Base-by-base conservation (phyloP, 768 basidiomycete species). In the Termitomyces sp. region DNA sequence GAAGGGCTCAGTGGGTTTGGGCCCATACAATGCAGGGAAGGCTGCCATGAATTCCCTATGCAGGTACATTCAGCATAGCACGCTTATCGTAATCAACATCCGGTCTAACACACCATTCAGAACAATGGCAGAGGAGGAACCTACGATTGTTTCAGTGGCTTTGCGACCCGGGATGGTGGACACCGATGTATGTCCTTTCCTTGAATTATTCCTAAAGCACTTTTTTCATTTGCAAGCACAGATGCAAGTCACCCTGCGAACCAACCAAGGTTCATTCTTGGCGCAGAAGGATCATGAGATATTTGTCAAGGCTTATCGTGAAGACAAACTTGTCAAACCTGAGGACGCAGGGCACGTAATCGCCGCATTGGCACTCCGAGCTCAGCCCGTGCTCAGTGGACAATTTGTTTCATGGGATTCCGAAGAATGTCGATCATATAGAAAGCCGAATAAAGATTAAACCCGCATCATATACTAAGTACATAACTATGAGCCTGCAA, bases 111-210 rank as follows among this genome's bases (percentile, higher is more conserved):
- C 51, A 14, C 34, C 46, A 43, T 36, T 30, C 24, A 93, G 94
- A 71, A 96, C 93, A 0, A 75, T 96, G 20, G 90, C 87, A 18
- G 82, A 82, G 64, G 95, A 97, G 69, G 94, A 97, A 69, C 83
- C 84, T n/a, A 75, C 79, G 34, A 74, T 97, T 37, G 78, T 81
- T 8, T 84, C 86, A 3, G 80, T 95, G 33, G 89, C 95, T 16
- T 64, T 97, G 2, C 83, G 94, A 4, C 95, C 95, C 0, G 95
- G 95, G 14, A 87, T 87, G 72, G 93, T 97, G 27, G 86, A 95
- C 60, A 95, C 93, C 8, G 74, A 72, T 27, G 93, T 92, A 69
- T 63, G 82, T 79, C 18, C 22, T 46, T 2, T 57, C n/a, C 32
- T 39, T 54, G 5, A 43, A 10, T 20, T 32, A n/a, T 2, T 3